Evolutionary conservation across 1,139 yeast genomes (phyloP).

Genomic region (Arxiozyma heterogenica): DNA sequence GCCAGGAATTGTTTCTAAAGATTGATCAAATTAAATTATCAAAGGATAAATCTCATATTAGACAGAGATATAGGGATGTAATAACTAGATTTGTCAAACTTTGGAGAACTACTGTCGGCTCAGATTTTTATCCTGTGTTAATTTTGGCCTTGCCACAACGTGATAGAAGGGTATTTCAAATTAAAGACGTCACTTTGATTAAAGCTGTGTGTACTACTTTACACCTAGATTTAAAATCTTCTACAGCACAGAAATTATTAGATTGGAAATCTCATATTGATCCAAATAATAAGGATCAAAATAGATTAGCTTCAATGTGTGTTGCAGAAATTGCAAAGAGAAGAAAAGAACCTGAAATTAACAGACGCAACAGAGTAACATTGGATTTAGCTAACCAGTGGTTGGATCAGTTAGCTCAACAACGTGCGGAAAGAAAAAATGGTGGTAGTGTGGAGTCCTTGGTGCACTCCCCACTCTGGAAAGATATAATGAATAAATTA

Average conservation of each 20-base stretch:
- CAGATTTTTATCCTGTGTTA: conserved; percentile 60
- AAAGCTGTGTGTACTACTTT: conserved; percentile 38
- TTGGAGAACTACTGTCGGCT: conserved; percentile 62
- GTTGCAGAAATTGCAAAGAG: conserved; percentile 35
- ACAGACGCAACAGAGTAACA: conserved; percentile 33
- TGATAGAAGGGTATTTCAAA: conserved; percentile 44
- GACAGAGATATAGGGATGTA: conserved; percentile 16
- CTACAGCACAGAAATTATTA: conserved; percentile 39
- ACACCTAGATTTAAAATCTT: conserved; percentile 43
- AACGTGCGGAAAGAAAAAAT: conserved; percentile 24
- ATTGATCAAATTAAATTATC: conserved; percentile 15
- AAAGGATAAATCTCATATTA: conserved; percentile 1
- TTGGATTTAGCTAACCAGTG: conserved; percentile 50
- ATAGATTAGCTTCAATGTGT: conserved; percentile 33
- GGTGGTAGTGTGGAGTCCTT: conserved; percentile 19
- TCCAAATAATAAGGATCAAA: conserved; percentile 2
- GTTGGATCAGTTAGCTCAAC: conserved; percentile 44
- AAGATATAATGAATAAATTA: conserved; percentile 46
- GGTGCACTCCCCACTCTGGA: conserved; percentile 34
- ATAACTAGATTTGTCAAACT: conserved; percentile 40
- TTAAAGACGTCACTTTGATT: conserved; percentile 45
- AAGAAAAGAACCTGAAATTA: conserved; percentile 32
- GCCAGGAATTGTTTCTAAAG: conserved; percentile 28
- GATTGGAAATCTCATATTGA: conserved; percentile 38
- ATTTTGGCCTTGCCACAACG: conserved; percentile 55